Percentiles rank a stretch among this genome's conserved stretches.
Conservation (phyloP, 306 rosid genomes). For the Rubus parviflorus region DNA sequence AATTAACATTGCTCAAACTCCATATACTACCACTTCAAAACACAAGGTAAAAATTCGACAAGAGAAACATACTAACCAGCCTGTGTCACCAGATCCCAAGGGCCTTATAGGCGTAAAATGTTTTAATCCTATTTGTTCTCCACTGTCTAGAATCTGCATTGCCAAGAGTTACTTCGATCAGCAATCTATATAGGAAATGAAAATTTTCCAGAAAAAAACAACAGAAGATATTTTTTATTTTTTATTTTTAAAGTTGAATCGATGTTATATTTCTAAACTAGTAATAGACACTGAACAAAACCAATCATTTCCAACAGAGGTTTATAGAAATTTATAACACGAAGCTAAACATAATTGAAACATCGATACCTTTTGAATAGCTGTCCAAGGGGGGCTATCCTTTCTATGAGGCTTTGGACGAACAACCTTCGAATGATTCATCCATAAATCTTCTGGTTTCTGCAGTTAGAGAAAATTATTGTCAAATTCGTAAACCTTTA, state of each 20-base stretch:
- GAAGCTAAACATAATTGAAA: neutral
- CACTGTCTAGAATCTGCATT: slow-evolving; percentile 68
- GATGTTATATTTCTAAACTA: slow-evolving; percentile 15
- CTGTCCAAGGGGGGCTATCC: slow-evolving; percentile 65
- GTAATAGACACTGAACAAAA: neutral
- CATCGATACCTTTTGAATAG: slow-evolving; percentile 66
- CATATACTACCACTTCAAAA: slow-evolving; percentile 5
- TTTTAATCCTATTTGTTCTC: slow-evolving; percentile 73
- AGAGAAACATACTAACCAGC: slow-evolving; percentile 53
- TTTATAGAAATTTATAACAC: neutral
- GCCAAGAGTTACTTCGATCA: slow-evolving; percentile 23
- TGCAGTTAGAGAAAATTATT: slow-evolving; percentile 34
- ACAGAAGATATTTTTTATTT: neutral
- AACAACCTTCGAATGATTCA: slow-evolving; percentile 81
- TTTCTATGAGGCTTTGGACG: slow-evolving; percentile 89
- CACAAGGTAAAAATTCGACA: slow-evolving; percentile 1
- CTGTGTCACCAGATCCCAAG: slow-evolving; percentile 95
- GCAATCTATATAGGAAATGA: slow-evolving; percentile 14
- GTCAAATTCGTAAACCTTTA: slow-evolving; percentile 28
- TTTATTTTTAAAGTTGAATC: neutral
- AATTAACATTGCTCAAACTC: neutral
- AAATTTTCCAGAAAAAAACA: slow-evolving; percentile 13
- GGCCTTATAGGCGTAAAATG: slow-evolving; percentile 90
- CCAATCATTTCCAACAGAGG: neutral
- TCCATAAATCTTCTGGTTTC: slow-evolving; percentile 99